Conservation (phyloP, 2,329 filamentous ascomycete genomes). For the Ilyonectria robusta region DNA sequence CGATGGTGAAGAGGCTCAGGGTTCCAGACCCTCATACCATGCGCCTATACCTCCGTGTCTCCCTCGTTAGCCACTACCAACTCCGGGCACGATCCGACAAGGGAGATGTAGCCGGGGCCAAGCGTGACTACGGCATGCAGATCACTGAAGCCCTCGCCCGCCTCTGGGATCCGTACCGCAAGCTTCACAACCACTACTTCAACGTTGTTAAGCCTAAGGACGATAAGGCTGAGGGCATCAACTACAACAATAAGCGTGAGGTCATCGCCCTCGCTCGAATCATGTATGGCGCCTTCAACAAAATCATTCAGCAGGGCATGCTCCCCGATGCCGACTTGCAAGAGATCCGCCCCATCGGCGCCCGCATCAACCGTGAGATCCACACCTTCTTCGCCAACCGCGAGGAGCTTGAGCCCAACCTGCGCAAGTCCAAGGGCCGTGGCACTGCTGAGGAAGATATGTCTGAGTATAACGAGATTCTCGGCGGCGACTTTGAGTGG, state of each 20-base stretch:
- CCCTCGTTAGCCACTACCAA: slow-evolving; percentile 62
- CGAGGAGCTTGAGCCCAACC: slow-evolving; percentile 52
- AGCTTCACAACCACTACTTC: slow-evolving; percentile 55
- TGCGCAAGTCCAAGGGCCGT: slow-evolving; percentile 40
- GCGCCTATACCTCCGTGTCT: slow-evolving; percentile 69
- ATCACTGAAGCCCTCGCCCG: slow-evolving; percentile 64
- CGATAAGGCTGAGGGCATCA: slow-evolving; percentile 42
- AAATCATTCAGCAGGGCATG: slow-evolving; percentile 59
- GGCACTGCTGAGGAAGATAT: slow-evolving; percentile 41
- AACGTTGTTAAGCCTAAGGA: slow-evolving; percentile 43
- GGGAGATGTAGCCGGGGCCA: slow-evolving; percentile 53
- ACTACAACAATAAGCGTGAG: slow-evolving; percentile 57
- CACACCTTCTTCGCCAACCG: slow-evolving; percentile 54
- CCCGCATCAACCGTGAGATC: slow-evolving; percentile 57
- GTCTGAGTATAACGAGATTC: slow-evolving; percentile 30
- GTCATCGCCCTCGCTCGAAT: slow-evolving; percentile 60
- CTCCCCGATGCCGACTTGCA: slow-evolving; percentile 52
- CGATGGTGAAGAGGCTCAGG: slow-evolving; percentile 65
- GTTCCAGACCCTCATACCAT: slow-evolving; percentile 67
- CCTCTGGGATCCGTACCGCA: slow-evolving; percentile 65
- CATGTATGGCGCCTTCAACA: slow-evolving; percentile 63
- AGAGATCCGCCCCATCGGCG: slow-evolving; percentile 51
- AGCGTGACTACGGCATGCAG: slow-evolving; percentile 64
- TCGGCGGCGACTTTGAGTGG: slow-evolving; percentile 50
- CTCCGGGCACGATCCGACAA: slow-evolving; percentile 52